Evolutionary conservation across 371 early-diverging fungal genomes (phyloP).

Genomic region (Mucor irregularis): DNA sequence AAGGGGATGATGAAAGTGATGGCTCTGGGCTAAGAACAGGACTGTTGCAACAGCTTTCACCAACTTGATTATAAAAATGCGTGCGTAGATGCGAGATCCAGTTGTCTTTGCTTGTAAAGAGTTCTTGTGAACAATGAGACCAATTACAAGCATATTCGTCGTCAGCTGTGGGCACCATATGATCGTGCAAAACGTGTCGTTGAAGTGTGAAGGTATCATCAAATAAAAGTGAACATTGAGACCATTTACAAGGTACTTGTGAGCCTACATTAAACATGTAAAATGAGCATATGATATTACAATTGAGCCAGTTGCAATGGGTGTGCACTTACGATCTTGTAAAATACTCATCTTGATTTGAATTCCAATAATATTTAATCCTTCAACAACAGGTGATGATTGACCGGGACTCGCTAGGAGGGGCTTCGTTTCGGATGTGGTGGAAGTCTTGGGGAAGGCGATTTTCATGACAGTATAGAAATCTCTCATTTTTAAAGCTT

Average conservation of each 20-base stretch:
- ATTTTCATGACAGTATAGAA: constrained; percentile 40
- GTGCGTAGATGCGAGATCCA: constrained; percentile 23
- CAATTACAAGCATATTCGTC: constrained; percentile 28
- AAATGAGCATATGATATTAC: constrained; percentile 1
- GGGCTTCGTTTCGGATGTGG: constrained; percentile 3
- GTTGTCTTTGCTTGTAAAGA: constrained; percentile 9
- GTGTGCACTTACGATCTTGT: constrained; percentile 27
- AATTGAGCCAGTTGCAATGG: neutral
- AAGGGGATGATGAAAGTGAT: constrained; percentile 18
- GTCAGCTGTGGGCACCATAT: constrained; percentile 24
- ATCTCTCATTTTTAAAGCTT: constrained; percentile 29
- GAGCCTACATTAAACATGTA: constrained; percentile 10
- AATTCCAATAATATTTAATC: constrained; percentile 24
- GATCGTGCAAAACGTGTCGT: constrained; percentile 56
- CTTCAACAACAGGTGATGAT: constrained; percentile 18
- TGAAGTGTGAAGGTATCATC: constrained; percentile 42
- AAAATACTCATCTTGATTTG: constrained; percentile 34
- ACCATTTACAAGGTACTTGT: constrained; percentile 54
- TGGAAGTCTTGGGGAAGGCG: constrained; percentile 28
- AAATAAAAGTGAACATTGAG: constrained; percentile 48
- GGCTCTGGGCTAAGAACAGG: constrained; percentile 17
- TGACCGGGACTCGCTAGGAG: constrained; percentile 4
- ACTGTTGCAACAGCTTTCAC: constrained; percentile 21
- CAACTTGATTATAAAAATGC: constrained; percentile 14
- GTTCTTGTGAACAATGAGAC: constrained; percentile 10